phyloP scores from a whole-genome alignment of 1,284 basidiomycete species.

The Ceratobasidium sp. region DNA sequence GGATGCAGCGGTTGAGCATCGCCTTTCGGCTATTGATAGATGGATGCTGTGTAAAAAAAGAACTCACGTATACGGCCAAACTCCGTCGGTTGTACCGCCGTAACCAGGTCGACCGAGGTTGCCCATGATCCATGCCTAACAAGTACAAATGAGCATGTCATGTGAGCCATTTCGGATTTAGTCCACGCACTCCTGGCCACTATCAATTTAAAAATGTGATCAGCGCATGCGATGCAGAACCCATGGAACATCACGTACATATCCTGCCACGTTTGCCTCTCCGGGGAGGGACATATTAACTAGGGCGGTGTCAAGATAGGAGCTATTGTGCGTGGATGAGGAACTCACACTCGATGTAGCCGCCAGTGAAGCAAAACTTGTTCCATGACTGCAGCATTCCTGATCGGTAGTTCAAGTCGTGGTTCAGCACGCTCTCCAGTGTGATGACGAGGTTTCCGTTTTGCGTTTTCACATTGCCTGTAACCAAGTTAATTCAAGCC shows the following conservation, averaged over 20 bases:
- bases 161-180: conserved; percentile 50
- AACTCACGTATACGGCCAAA: conserved; percentile 61
- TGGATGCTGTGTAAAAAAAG: no score
- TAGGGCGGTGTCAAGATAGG: conserved; percentile 40
- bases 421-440: conserved; percentile 52
- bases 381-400: conserved; percentile 61
- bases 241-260: conserved; percentile 18
- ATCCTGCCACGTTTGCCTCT: conserved; percentile 53
- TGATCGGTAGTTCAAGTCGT: conserved; percentile 56
- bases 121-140: conserved; percentile 56
- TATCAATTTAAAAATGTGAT: conserved; percentile 16
- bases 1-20: neutral
- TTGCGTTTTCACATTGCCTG: conserved; percentile 52
- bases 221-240: neutral
- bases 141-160: conserved; percentile 44
- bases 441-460: conserved; percentile 57
- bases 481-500: neutral
- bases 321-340: neutral
- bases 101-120: conserved; percentile 60
- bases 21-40: neutral
- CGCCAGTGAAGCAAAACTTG: conserved; percentile 64
- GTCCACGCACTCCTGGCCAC: conserved; percentile 53
- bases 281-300: conserved; percentile 55
- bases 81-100: conserved; percentile 56
- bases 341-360: conserved; percentile 57